Evolutionary conservation across 2,329 filamentous ascomycete genomes (phyloP), one percentile per base, ranked within the genome.

Genomic region (Camillea tinctor): DNA sequence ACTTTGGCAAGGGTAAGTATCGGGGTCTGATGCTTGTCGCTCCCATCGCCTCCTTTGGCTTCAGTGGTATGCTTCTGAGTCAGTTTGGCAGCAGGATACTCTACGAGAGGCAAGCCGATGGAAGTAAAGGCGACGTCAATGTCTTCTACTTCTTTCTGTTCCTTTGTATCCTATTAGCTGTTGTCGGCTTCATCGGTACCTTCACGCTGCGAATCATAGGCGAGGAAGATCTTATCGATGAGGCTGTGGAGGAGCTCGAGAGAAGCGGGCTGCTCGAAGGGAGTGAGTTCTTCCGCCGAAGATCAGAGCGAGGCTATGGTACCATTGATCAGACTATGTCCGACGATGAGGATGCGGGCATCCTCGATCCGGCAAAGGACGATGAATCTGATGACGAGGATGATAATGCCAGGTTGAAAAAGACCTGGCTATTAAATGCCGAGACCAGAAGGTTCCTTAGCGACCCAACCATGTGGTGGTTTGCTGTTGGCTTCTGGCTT

Each of bases 31-130:
- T 96, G 61, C 82, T 99, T 58, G 93, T 94, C 1, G 83, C 92
- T 61, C 95, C 95, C 1, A 97, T 98, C 73, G 92, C 95, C 0
- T 89, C 91, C 6, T 97, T 97, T 73, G 95, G 95, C 0, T 76
- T 99, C 59, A 97, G 93, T 71, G 93, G 93, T 53, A 94, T 99
- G 90, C 96, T 95, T 91, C 84, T 95, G 76, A 96, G 92, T 69
- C 94, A 98, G 78, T 79, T 96, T 22, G 94, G 89, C 26, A 94
- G 88, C 67, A 85, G 88, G 55, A 72, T 96, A 56, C 84, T 98
- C 49, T 91, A 87, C 73, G 91, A 94, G 74, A 82, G 72, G 57
- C 80, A 80, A 7, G 80, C 85, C 0, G 86, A 91, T 62, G 91
- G 91, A 4, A 80, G 78, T 44, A 81, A 77, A 68, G 80, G 87